Evolutionary conservation across 192 early-diverging fungal species (phyloP), one percentile per base, ranked within the genome.

Genomic region (Gaertneriomyces semiglobifer): DNA sequence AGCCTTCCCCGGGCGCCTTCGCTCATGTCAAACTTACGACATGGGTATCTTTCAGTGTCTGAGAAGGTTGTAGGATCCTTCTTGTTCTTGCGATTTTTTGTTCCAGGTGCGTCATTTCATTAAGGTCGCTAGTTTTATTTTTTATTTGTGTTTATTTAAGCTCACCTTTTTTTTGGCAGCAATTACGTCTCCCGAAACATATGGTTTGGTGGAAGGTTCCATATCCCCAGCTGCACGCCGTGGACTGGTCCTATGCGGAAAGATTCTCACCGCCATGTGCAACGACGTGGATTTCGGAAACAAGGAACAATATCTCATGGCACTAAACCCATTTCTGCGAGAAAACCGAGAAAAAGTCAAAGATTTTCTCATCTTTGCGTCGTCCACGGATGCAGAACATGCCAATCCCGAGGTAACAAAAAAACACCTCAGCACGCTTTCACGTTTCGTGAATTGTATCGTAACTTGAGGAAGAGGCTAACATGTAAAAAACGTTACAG

Each of bases 41-140:
- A 33, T 2, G 83, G 79, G 1, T 77, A 82, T 50, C 81, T 89
- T n/a, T 79, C 79, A 12, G 71, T 83, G 4, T 69, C 80, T 0
- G 89, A 90, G 60, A 84, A 84, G 40, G 79, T 90, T 3, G 79
- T 90, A 53, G 88, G 87, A 47, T 86, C 86, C 62, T 84, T 86
- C 18, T 61, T 86, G 12, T 86, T 86, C 71, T 66, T 86, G 7
- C 63, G 84, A 45, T 82, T 84, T 53, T 65, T 86, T 44, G 70
- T 86, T n/a, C 84, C 84, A 43, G 75, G 83, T 84, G 73, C 11
- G 68, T 42, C 5, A 38, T 5, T 14, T 9, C 4, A 38, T 5
- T 57, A 14, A 2, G 18, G 48, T 16, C 18, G 48, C 48, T 16
- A 56, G 4, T 57, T 57, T 5, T 38, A 11, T 57, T 0, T 14